phyloP scores from a whole-genome alignment of 1,284 basidiomycete genomes.

The Phylloboletellus chloephorus region DNA sequence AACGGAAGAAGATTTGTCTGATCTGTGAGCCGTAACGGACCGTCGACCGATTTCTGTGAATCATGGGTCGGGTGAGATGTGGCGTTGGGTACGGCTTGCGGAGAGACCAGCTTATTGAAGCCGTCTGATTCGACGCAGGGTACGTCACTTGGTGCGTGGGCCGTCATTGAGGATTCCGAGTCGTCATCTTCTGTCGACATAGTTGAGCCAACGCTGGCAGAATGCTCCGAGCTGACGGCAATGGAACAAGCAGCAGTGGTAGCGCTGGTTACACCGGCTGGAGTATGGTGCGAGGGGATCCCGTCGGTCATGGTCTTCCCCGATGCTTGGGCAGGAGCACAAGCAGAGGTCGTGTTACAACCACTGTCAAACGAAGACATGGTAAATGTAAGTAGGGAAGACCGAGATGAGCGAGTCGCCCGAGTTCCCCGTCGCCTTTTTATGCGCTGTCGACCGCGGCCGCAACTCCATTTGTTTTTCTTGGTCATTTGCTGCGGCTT shows the following conservation, averaged over 20 bases:
- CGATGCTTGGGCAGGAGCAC: slow-evolving; percentile 1
- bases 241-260: not conserved
- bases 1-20: slow-evolving; percentile 75
- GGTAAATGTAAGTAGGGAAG: slow-evolving; percentile 2
- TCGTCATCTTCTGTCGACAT: not conserved
- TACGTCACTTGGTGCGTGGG: slow-evolving; percentile 1
- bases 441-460: slow-evolving; percentile 11
- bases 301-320: slow-evolving; percentile 6
- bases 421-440: slow-evolving; percentile 6
- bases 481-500: slow-evolving; percentile 10
- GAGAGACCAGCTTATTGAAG: slow-evolving; percentile 4
- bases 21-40: slow-evolving; percentile 47
- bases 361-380: not conserved
- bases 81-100: slow-evolving; percentile 8
- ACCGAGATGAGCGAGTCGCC: not conserved
- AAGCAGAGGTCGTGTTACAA: slow-evolving; percentile 2
- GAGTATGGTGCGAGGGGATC: not conserved
- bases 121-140: slow-evolving; percentile 3
- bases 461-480: slow-evolving; percentile 1
- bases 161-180: slow-evolving; percentile 3
- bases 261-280: not conserved
- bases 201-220: not conserved
- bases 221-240: not conserved
- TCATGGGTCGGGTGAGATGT: slow-evolving; percentile 5
- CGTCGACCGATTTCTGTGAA: slow-evolving; percentile 2